Percentiles rank a stretch among this genome's conserved stretches.
Conservation (phyloP, 2,329 filamentous ascomycete species). For the Cladosporium sp. region DNA sequence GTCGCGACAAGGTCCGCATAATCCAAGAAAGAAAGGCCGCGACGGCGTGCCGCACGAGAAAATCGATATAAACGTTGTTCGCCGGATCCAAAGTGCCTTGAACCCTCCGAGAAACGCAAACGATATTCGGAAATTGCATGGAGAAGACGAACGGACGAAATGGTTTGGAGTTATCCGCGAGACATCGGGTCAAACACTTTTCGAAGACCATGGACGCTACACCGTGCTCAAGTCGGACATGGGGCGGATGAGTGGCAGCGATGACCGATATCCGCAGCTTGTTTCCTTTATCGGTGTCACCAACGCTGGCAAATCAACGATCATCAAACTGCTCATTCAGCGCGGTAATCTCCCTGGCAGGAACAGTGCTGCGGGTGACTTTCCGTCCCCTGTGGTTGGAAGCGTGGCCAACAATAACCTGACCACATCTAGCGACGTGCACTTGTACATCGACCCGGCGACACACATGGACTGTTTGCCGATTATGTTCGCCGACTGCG, state of each 20-base stretch:
- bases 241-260: too few species aligned
- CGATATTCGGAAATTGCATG: too few species aligned
- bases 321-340: conserved; percentile 51
- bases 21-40: too few species aligned
- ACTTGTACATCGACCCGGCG: conserved; percentile 50
- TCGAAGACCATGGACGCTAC: too few species aligned
- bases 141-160: too few species aligned
- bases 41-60: too few species aligned
- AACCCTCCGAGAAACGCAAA: too few species aligned
- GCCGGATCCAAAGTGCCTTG: conserved; percentile 3
- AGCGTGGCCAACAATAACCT: conserved; percentile 30
- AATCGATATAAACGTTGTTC: too few species aligned
- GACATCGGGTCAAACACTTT: too few species aligned
- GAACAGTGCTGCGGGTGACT: conserved; percentile 12
- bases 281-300: conserved; percentile 38
- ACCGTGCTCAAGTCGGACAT: too few species aligned
- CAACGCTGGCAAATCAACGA: conserved; percentile 51
- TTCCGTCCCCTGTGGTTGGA: conserved; percentile 27
- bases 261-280: conserved; percentile 27
- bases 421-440: conserved; percentile 51
- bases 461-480: conserved; percentile 39
- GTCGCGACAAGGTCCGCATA: too few species aligned
- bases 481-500: conserved; percentile 53
- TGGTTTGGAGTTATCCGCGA: too few species aligned
- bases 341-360: conserved; percentile 36